Conservation (phyloP, 129 eudicot genomes). For the Scalesia atractyloides region DNA sequence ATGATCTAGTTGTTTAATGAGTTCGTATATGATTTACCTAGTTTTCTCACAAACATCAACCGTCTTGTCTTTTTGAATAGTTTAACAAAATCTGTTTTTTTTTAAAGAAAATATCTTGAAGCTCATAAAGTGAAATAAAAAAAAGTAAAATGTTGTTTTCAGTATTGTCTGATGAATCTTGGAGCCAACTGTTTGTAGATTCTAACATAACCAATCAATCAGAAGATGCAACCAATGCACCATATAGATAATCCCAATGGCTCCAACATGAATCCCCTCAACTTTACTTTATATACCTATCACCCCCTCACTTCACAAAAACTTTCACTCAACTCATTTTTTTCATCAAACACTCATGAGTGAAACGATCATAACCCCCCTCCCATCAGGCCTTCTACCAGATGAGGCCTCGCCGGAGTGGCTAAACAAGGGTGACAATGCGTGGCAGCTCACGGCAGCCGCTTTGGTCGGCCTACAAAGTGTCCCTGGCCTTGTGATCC, state of each 20-base stretch:
- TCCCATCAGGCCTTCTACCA: conserved; percentile 41
- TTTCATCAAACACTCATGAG: conserved; percentile 15
- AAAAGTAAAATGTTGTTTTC: conserved; percentile 5
- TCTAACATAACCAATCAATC: conserved; percentile 19
- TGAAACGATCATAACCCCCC: background rate
- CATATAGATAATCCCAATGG: conserved; percentile 42
- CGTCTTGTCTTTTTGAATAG: too few species aligned
- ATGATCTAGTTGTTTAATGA: too few species aligned
- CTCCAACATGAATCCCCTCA: conserved; percentile 14
- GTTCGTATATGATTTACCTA: too few species aligned
- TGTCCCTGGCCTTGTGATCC: conserved; percentile 78
- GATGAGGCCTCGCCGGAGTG: conserved; percentile 54
- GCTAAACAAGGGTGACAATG: conserved; percentile 77
- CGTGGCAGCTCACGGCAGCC: conserved; percentile 66
- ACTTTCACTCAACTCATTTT: conserved; percentile 2
- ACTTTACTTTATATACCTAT: conserved; percentile 24
- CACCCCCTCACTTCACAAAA: conserved; percentile 20
- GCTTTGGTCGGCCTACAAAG: conserved; percentile 81
- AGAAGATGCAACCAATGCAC: conserved; percentile 35
- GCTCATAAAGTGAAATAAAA: background rate
- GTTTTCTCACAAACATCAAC: too few species aligned
- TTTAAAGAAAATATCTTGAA: background rate
- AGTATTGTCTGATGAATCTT: conserved; percentile 41
- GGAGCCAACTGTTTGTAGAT: conserved; percentile 33
- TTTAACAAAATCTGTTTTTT: too few species aligned